Evolutionary conservation across 768 basidiomycete species (phyloP).

Genomic region (Psilocybe azurescens): DNA sequence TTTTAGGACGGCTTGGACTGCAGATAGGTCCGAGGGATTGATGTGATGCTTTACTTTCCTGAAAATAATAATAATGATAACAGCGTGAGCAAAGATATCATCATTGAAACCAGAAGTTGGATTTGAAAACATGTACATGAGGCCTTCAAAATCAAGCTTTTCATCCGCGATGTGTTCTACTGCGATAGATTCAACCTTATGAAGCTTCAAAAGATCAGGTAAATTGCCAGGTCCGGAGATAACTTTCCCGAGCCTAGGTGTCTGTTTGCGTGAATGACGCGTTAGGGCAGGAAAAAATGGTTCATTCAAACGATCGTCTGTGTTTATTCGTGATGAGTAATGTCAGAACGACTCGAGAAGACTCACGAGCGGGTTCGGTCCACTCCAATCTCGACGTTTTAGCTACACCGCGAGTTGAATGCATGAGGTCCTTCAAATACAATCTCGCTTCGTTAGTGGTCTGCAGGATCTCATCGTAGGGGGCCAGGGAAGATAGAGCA

Average conservation of each 20-base stretch:
- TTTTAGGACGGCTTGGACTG: conserved; percentile 24
- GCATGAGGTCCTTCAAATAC: conserved; percentile 36
- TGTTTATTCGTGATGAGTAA: background rate
- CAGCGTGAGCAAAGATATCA: background rate
- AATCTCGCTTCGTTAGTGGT: conserved; percentile 38
- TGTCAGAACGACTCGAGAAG: background rate
- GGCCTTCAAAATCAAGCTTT: conserved; percentile 25
- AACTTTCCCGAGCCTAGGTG: conserved; percentile 44
- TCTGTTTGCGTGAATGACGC: conserved; percentile 48
- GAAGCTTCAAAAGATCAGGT: conserved; percentile 9
- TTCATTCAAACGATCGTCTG: conserved; percentile 23
- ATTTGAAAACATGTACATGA: conserved; percentile 23
- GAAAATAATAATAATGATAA: background rate
- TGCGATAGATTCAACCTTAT: conserved; percentile 27
- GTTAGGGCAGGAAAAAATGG: conserved; percentile 53
- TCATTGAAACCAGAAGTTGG: background rate
- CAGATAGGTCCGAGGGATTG: conserved; percentile 27
- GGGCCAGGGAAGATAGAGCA: conserved; percentile 35
- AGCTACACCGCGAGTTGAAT: conserved; percentile 26
- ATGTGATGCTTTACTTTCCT: conserved; percentile 33
- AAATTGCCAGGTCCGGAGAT: conserved; percentile 10
- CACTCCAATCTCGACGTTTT: conserved; percentile 44
- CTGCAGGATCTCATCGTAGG: conserved; percentile 52
- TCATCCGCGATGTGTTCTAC: conserved; percentile 28
- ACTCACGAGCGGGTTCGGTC: conserved; percentile 39